Base-by-base conservation (phyloP, 2,329 filamentous ascomycete genomes). In the Colletotrichum sidae region DNA sequence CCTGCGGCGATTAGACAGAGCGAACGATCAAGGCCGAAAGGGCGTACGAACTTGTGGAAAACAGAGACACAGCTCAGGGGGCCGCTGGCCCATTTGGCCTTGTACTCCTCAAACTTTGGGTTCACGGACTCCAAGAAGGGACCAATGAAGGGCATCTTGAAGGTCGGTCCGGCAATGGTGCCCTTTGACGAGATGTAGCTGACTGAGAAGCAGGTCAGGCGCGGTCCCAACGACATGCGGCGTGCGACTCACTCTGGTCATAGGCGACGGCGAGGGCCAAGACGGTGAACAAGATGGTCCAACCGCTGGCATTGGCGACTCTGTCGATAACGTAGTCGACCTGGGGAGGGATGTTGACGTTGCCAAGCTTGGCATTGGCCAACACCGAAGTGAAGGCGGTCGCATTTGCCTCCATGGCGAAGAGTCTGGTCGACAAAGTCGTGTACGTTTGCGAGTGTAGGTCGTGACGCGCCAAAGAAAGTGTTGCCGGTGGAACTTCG, bases 1-100 rank as follows among this genome's bases (percentile, higher is more conserved):
- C 78, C 93, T 96, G 71, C 6, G 34, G 50, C 2, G 46, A 49
- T 68, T 54, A 65, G 69, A 46, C 41, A 5, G 42, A 38, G 2
- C 58, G 47, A n/a, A 62, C 45, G 39, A 9, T 33, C 7, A 41
- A 47, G 25, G 35, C 12, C 17, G 15, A 49, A 12, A 37, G 15
- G 35, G 8, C 7, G 34, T 4, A n/a, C 34, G 49, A 39, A 64
- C 93, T 98, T 99, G 88, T 99, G 96, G 84, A 99, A 99, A 73
- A 99, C 94, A 2, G 94, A 97, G 68, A 99, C 96, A 76, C 96
- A 99, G 84, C 94, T 97, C 72, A 99, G 84, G 52, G 92, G 90
- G 51, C 92, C 96, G 75, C 93, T 97, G 72, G 86, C 79, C 96
- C 96, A 99, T 85, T 98, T 97, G 67, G 86, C 90, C 77, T 94